phyloP scores from a whole-genome alignment of 2,329 filamentous ascomycete species.

The Xylaria polymorpha region DNA sequence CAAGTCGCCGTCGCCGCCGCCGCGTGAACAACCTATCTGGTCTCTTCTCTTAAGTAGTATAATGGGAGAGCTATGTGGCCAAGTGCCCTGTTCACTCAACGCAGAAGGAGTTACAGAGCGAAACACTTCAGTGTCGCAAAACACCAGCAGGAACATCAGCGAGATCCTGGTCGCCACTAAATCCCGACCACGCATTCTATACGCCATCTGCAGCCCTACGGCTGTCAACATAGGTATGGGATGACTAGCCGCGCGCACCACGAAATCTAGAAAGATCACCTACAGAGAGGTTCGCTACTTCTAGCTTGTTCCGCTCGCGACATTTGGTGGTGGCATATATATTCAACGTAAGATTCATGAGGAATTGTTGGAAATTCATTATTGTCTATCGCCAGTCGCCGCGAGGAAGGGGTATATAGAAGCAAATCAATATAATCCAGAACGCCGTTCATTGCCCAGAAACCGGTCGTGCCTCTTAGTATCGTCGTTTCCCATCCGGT shows the following conservation, averaged over 20 bases:
- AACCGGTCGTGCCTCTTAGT: slow-evolving; percentile 13
- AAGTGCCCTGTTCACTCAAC: neutral
- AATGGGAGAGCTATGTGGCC: slow-evolving; percentile 2
- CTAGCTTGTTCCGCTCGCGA: neutral
- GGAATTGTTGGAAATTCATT: slow-evolving; percentile 25
- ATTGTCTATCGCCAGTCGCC: slow-evolving; percentile 29
- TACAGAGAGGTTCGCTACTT: neutral
- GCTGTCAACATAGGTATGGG: neutral
- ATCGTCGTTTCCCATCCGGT: slow-evolving; percentile 21
- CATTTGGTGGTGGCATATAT: neutral
- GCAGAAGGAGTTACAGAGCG: slow-evolving; percentile 1
- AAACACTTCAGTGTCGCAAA: slow-evolving; percentile 19
- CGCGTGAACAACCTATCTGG: slow-evolving; percentile 40
- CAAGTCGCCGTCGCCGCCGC: slow-evolving; percentile 47
- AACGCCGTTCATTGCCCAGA: slow-evolving; percentile 31
- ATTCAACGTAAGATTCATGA: slow-evolving; percentile 27
- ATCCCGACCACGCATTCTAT: slow-evolving; percentile 1
- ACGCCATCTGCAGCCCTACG: neutral
- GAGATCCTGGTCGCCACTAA: neutral
- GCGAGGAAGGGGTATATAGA: slow-evolving; percentile 37
- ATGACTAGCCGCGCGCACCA: neutral
- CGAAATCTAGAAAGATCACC: neutral
- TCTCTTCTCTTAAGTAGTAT: slow-evolving; percentile 3
- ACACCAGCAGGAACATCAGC: neutral
- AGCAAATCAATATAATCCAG: slow-evolving; percentile 27